phyloP scores from a whole-genome alignment of 805 yeast species.

The Jamesozyma jinghongensis region DNA sequence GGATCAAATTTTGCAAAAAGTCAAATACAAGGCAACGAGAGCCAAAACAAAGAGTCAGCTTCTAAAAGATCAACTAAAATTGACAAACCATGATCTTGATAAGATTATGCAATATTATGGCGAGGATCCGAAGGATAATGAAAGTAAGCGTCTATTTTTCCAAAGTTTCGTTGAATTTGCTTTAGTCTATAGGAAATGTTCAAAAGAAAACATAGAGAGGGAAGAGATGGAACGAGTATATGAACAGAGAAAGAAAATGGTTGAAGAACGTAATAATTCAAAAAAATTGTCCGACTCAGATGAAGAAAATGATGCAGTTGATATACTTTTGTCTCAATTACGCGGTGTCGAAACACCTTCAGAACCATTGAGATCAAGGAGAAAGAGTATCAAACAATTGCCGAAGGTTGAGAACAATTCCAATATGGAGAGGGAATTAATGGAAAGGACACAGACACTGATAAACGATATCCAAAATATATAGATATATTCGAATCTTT shows the following conservation, averaged over 20 bases:
- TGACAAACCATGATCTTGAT: slow-evolving; percentile 45
- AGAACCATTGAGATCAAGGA: slow-evolving; percentile 14
- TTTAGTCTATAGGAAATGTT: slow-evolving; percentile 53
- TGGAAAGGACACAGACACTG: slow-evolving; percentile 25
- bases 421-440: slow-evolving; percentile 5
- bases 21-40: slow-evolving; percentile 43
- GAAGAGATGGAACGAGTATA: slow-evolving; percentile 63
- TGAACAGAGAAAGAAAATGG: slow-evolving; percentile 50
- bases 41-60: slow-evolving; percentile 46
- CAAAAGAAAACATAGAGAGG: slow-evolving; percentile 51
- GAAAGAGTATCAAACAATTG: slow-evolving; percentile 4
- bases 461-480: slow-evolving; percentile 24
- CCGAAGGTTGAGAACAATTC: background rate
- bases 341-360: slow-evolving; percentile 18
- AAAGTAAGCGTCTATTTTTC: slow-evolving; percentile 52
- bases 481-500: slow-evolving; percentile 2
- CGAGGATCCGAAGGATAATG: slow-evolving; percentile 48
- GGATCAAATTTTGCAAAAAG: slow-evolving; percentile 49
- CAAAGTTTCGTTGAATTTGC: slow-evolving; percentile 52
- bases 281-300: slow-evolving; percentile 3
- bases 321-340: slow-evolving; percentile 18
- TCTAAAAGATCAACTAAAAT: slow-evolving; percentile 41
- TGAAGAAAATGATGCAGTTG: slow-evolving; percentile 18
- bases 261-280: slow-evolving; percentile 19
- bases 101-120: slow-evolving; percentile 63